Conservation (phyloP, 1,284 basidiomycete species). For the Meira miltonrushii region DNA sequence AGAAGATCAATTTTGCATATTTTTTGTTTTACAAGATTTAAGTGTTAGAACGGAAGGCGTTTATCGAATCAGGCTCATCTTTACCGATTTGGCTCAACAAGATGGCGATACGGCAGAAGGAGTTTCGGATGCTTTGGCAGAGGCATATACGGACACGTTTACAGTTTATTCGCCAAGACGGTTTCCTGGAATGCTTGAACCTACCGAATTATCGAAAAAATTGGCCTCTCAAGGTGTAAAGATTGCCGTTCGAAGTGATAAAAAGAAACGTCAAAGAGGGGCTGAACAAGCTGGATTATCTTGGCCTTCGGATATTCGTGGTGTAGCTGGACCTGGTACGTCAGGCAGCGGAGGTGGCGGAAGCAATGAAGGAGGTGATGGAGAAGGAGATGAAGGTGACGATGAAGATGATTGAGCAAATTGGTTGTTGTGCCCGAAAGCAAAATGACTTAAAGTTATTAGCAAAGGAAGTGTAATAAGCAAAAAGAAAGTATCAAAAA, state of each 20-base stretch:
- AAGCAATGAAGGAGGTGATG: conserved; percentile 20
- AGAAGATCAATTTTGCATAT: conserved; percentile 38
- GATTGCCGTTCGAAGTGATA: conserved; percentile 40
- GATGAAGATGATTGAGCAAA: not conserved
- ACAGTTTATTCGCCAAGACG: conserved; percentile 40
- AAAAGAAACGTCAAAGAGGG: conserved; percentile 34
- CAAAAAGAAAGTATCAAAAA: not conserved
- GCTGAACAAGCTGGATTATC: conserved; percentile 12
- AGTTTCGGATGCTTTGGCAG: conserved; percentile 36
- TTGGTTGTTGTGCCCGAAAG: not conserved
- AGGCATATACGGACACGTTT: conserved; percentile 43
- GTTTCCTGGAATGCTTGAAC: conserved; percentile 45
- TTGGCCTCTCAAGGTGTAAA: conserved; percentile 33
- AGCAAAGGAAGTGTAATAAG: not conserved
- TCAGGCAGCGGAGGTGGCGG: conserved; percentile 9
- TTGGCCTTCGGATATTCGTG: not conserved
- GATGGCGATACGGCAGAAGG: conserved; percentile 35
- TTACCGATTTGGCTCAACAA: conserved; percentile 28
- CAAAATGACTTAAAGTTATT: not conserved
- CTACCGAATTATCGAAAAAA: conserved; percentile 40
- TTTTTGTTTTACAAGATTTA: conserved; percentile 47
- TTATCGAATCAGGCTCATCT: conserved; percentile 42
- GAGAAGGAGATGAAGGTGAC: conserved; percentile 23
- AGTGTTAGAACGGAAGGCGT: conserved; percentile 40
- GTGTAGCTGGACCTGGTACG: not conserved